phyloP scores from a whole-genome alignment of 106 monocot species.

The Phalaenopsis aphrodite region DNA sequence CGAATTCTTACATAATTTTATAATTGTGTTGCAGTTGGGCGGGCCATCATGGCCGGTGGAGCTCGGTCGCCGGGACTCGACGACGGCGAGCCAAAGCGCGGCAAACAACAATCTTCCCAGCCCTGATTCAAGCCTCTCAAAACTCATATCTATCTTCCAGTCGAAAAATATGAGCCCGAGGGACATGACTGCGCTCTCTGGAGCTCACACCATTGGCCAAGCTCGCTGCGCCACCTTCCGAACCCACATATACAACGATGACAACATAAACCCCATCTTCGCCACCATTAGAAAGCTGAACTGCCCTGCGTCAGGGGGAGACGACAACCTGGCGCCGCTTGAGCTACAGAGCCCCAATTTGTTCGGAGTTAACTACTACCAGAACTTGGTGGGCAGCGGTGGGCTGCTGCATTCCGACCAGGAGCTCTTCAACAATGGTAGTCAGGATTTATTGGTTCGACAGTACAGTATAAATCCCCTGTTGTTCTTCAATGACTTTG shows the following conservation, averaged over 20 bases:
- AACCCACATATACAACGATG: slow-evolving; percentile 12
- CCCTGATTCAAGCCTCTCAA: background rate
- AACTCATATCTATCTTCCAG: background rate
- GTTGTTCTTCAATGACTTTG: slow-evolving; percentile 17
- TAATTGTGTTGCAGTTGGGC: background rate
- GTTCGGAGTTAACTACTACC: slow-evolving; percentile 25
- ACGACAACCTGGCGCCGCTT: slow-evolving; percentile 19
- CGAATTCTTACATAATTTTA: too few relatives aligned
- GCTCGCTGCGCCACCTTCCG: slow-evolving; percentile 1
- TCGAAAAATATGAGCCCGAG: background rate
- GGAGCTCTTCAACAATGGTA: slow-evolving; percentile 19
- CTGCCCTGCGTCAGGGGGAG: too few relatives aligned
- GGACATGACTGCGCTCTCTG: slow-evolving; percentile 8
- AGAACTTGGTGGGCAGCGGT: slow-evolving; percentile 9
- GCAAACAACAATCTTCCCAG: slow-evolving; percentile 1
- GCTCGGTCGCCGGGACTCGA: slow-evolving; percentile 9
- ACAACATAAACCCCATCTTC: slow-evolving; percentile 15
- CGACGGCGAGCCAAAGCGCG: background rate
- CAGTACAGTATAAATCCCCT: slow-evolving; percentile 7
- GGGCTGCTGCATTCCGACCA: slow-evolving; percentile 21
- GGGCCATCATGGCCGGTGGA: slow-evolving; percentile 11
- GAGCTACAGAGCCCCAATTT: slow-evolving; percentile 4
- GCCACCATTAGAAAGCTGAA: too few relatives aligned
- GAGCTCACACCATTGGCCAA: slow-evolving; percentile 9
- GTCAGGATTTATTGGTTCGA: slow-evolving; percentile 20